Evolutionary conservation across 1,284 basidiomycete genomes (phyloP).

Genomic region (Ceratobasidium sp.): DNA sequence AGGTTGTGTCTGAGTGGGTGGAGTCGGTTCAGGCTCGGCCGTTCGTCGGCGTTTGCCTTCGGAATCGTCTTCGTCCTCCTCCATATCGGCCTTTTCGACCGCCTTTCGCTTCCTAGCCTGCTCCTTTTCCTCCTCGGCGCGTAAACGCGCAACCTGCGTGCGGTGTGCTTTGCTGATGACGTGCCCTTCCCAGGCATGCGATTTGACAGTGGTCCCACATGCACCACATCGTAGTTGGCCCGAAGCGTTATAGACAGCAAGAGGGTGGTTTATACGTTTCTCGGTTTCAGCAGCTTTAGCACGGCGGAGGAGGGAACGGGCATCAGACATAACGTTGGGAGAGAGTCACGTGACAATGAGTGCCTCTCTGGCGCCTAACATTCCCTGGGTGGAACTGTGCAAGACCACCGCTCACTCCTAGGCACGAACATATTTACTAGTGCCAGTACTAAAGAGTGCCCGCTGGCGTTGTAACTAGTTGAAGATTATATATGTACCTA

Average conservation of each 20-base stretch:
- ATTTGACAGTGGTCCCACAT: constrained; percentile 69
- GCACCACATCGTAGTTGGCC: constrained; percentile 73
- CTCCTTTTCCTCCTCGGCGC: constrained; percentile 59
- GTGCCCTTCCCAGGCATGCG: constrained; percentile 83
- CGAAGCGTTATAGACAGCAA: constrained; percentile 67
- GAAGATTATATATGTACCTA: no score
- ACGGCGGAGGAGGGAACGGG: constrained; percentile 42
- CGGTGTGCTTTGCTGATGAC: constrained; percentile 79
- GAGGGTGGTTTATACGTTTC: constrained; percentile 67
- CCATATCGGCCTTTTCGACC: constrained; percentile 46
- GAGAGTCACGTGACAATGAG: background rate
- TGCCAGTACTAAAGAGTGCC: no score
- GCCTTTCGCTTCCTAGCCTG: constrained; percentile 45
- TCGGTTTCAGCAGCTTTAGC: constrained; percentile 41
- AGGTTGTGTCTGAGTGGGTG: constrained; percentile 1
- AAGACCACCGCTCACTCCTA: no score
- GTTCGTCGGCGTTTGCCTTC: constrained; percentile 53
- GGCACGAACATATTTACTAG: no score
- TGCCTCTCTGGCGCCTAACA: background rate
- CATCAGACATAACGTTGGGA: constrained; percentile 40
- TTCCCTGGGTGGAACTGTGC: no score
- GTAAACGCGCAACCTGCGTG: constrained; percentile 62
- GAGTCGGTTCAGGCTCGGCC: constrained; percentile 45
- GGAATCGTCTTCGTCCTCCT: constrained; percentile 45
- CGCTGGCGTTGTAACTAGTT: no score